A percentile compares a stretch with the other conserved stretches of the same genome.
phyloP scores from a whole-genome alignment of 257 asterid genomes.

The Jacaranda mimosifolia region DNA sequence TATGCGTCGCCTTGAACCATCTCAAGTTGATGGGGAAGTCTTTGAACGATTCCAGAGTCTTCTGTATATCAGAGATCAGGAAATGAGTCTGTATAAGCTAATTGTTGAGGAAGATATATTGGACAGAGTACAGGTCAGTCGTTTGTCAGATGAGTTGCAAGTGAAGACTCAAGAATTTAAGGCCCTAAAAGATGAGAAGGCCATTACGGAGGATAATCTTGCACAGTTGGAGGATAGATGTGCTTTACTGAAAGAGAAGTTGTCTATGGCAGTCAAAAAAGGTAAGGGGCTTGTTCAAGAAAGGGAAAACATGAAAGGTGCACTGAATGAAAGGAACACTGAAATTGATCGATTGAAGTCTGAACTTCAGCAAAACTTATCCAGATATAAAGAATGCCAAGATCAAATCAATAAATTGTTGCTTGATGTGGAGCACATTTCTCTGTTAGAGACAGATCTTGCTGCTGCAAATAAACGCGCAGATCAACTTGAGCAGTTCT shows the following conservation, averaged over 20 bases:
- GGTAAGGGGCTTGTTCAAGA: constrained; percentile 98
- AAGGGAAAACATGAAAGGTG: constrained; percentile 79
- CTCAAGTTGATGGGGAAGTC: constrained; percentile 51
- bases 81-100: constrained; percentile 60
- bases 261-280: constrained; percentile 93
- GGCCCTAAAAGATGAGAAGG: constrained; percentile 64
- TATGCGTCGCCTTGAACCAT: constrained; percentile 45
- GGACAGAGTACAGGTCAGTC: constrained; percentile 52
- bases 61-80: constrained; percentile 71
- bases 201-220: constrained; percentile 62
- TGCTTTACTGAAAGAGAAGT: constrained; percentile 77
- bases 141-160: constrained; percentile 60
- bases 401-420: constrained; percentile 64
- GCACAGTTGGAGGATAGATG: constrained; percentile 83
- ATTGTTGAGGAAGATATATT: constrained; percentile 68
- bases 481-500: constrained; percentile 73
- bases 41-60: constrained; percentile 67
- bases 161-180: constrained; percentile 55
- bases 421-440: constrained; percentile 63
- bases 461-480: constrained; percentile 56
- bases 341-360: constrained; percentile 77
- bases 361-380: constrained; percentile 60
- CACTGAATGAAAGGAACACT: constrained; percentile 64
- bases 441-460: constrained; percentile 68
- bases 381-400: constrained; percentile 56